Base-by-base conservation (phyloP, 2,329 filamentous ascomycete genomes). In the Macroventuria anomochaeta region DNA sequence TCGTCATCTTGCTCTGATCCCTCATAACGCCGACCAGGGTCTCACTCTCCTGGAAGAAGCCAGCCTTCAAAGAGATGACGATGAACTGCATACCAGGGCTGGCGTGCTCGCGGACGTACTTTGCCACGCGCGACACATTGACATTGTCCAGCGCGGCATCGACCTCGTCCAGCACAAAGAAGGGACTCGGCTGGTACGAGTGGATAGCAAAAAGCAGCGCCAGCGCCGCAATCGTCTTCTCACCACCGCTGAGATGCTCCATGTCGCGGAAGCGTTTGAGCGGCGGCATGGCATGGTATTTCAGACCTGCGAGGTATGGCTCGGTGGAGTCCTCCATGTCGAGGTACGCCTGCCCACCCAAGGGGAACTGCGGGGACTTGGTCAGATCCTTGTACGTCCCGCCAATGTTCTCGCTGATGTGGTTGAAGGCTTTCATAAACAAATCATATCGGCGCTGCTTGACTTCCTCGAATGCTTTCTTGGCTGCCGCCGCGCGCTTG, bases 31-130 rank as follows among this genome's bases (percentile, higher is more conserved):
- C 95, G 4, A 99, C 92, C 65, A 99, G 76, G 57, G 92, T 96
- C 81, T 99, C 93, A 70, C 91, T 96, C 75, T 96, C 90, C 77
- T 99, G 93, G 79, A 97, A 99, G 51, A 99, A 81, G 1, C 92
- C 93, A 0, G 92, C 90, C 83, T 99, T 99, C 73, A 99, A 83
- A 78, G 88, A 92, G 75, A 99, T 99, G 63, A 99, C 95, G 57
- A 99, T 96, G 66, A 99, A 99, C 75, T 99, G 95, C 92, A 97
- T 97, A 12, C 96, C 96, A 1, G 95, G 95, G 0, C 91, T 91
- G 0, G 93, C 90, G 76, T 99, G 93, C 69, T 96, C 91, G 31
- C 89, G 86, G 58, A 99, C 96, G 71, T 99, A 99, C 75, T 95
- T 95, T 61, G 93, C 95, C 75, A 99, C 93, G 73, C 96, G 92